Conservation (phyloP, 2,329 filamentous ascomycete genomes). For the Fusarium abutilonis region DNA sequence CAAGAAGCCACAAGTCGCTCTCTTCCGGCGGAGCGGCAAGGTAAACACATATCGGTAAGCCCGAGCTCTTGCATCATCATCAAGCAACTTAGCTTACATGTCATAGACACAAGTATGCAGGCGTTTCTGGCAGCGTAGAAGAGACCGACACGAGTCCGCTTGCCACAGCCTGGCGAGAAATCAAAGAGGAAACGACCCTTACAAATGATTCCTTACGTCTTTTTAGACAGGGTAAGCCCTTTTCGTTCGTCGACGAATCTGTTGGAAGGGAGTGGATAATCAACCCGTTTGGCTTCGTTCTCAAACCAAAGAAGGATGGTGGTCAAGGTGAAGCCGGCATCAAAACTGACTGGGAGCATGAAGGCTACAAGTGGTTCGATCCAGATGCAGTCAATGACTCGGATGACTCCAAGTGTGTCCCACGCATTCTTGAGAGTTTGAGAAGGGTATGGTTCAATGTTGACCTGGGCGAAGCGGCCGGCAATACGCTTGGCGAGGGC, state of each 20-base stretch:
- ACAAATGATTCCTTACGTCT: constrained; percentile 58
- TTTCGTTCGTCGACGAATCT: constrained; percentile 62
- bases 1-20: constrained; percentile 61
- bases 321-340: constrained; percentile 58
- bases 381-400: constrained; percentile 60
- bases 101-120: constrained; percentile 64
- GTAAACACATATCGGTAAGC: constrained; percentile 69
- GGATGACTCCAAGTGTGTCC: constrained; percentile 62
- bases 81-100: constrained; percentile 4
- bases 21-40: constrained; percentile 69
- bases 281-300: constrained; percentile 68
- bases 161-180: constrained; percentile 68
- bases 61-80: not conserved
- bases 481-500: constrained; percentile 56
- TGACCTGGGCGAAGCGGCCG: constrained; percentile 59
- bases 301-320: constrained; percentile 50
- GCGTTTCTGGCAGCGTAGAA: constrained; percentile 71
- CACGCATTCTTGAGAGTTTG: constrained; percentile 66
- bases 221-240: constrained; percentile 67
- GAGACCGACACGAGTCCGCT: constrained; percentile 61
- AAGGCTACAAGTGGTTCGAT: constrained; percentile 66
- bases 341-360: constrained; percentile 70
- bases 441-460: constrained; percentile 68
- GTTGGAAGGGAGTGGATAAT: constrained; percentile 69
- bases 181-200: constrained; percentile 70